Base-by-base conservation (phyloP, 192 early-diverging fungal genomes). In the Bifiguratus adelaidae region DNA sequence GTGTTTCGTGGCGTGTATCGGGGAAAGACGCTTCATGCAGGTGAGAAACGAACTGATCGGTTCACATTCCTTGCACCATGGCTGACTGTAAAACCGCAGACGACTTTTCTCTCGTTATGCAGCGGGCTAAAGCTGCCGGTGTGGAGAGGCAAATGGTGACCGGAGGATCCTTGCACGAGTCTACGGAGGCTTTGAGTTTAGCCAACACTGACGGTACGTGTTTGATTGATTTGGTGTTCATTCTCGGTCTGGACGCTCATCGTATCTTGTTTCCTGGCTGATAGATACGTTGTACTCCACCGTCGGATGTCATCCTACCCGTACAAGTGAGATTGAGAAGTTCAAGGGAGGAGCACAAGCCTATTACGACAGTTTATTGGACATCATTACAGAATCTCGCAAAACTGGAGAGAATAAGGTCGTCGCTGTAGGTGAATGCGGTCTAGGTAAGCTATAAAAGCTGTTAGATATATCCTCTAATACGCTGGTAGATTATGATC, bases 391-490 rank as follows among this genome's bases (percentile, higher is more conserved):
- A 20, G 64, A 61, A 24, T 52, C 63, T 13, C 25, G 22, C 2
- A 59, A 67, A 19, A 54, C 56, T 15, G 66, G 56, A 38, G n/a
- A n/a, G n/a, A n/a, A n/a, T n/a, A 72, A 74, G 29, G 73, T 98
- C 0, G 88, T 92, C 2, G 95, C 93, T 2, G 75, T 98, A 53
- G 95, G 95, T 25, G 95, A 98, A 52, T 92, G 87, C 50, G 95
- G 95, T 7, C 70, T 91, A 7, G 73, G 73, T 76, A 65, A 58
- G 24, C 12, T 18, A 55, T 34, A 15, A 34, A 34, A 34, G 11
- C 32, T 15, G 11, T 34, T 26, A 52, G 2, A 4, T 13, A n/a
- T 24, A 8, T 0, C n/a, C 30, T 18, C 15, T 20, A 9, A 45
- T 44, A 19, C 23, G 21, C 25, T 2, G 3, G 9, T 74, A 53